phyloP scores from a whole-genome alignment of 768 basidiomycete species.

The Gymnopilus junonius region DNA sequence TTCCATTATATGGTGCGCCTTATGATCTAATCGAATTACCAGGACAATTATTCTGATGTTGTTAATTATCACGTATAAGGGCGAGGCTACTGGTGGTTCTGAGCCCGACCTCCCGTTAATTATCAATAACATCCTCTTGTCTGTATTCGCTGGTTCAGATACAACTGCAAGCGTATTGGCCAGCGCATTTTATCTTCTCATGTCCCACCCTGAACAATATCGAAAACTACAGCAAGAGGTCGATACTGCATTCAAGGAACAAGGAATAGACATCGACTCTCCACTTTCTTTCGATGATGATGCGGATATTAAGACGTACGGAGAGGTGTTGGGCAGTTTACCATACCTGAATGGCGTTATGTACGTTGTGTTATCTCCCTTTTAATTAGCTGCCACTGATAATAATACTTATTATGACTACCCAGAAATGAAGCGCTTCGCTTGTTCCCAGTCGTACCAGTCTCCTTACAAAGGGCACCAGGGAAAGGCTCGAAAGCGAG shows the following conservation, averaged over 20 bases:
- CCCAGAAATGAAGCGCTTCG: constrained; percentile 41
- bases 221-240: constrained; percentile 30
- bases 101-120: constrained; percentile 17
- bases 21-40: too few species aligned
- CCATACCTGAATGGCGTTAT: constrained; percentile 37
- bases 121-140: constrained; percentile 24
- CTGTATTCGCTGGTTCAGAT: constrained; percentile 36
- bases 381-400: background rate
- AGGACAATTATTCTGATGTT: too few species aligned
- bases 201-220: constrained; percentile 26
- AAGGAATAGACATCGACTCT: constrained; percentile 1
- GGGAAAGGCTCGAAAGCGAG: constrained; percentile 31
- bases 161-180: constrained; percentile 28
- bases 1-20: constrained; percentile 32
- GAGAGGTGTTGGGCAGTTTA: constrained; percentile 24
- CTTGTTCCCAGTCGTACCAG: constrained; percentile 39
- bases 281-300: background rate
- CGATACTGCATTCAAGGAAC: constrained; percentile 22
- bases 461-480: constrained; percentile 35
- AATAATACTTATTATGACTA: background rate
- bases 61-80: too few species aligned
- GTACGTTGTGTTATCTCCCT: constrained; percentile 26
- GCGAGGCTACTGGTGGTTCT: constrained; percentile 17
- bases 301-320: background rate
- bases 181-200: constrained; percentile 28